Conservation (phyloP, 2,329 filamentous ascomycete genomes). For the Corinectria fuckeliana region DNA sequence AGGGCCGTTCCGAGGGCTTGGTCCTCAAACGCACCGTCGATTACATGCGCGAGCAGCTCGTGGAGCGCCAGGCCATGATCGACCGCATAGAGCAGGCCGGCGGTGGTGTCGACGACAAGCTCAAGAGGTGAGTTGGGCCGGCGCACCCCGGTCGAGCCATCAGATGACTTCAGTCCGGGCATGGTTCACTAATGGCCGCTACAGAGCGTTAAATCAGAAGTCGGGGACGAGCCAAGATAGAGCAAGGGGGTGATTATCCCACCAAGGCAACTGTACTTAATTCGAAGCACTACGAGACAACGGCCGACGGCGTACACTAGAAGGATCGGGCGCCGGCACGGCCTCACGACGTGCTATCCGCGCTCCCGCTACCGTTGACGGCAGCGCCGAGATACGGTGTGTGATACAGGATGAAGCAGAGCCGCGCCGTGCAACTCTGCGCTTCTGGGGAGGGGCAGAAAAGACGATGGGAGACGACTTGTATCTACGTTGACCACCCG, state of each 20-base stretch:
- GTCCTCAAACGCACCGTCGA: conserved; percentile 78
- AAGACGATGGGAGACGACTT: conserved; percentile 12
- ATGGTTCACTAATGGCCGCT: conserved; percentile 14
- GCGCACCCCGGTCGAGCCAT: background rate
- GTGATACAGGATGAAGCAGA: background rate
- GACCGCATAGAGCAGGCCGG: conserved; percentile 64
- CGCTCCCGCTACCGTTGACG: background rate
- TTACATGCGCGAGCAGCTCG: conserved; percentile 66
- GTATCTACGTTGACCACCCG: conserved; percentile 14
- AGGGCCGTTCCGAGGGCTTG: conserved; percentile 83
- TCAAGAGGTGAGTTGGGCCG: conserved; percentile 48
- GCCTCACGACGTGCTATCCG: conserved; percentile 1
- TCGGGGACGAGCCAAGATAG: conserved; percentile 18
- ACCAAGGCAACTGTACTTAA: background rate
- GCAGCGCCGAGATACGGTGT: background rate
- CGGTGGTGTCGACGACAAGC: conserved; percentile 58
- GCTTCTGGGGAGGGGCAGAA: conserved; percentile 7
- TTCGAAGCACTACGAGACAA: background rate
- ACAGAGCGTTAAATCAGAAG: conserved; percentile 33
- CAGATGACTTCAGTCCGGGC: conserved; percentile 5
- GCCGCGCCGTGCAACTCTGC: conserved; percentile 11
- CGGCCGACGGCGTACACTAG: background rate
- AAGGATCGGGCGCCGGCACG: background rate
- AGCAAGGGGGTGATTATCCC: conserved; percentile 23
- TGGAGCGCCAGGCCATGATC: conserved; percentile 64